phyloP scores from a whole-genome alignment of 495 filamentous ascomycete species.

The Xylaria sp. region DNA sequence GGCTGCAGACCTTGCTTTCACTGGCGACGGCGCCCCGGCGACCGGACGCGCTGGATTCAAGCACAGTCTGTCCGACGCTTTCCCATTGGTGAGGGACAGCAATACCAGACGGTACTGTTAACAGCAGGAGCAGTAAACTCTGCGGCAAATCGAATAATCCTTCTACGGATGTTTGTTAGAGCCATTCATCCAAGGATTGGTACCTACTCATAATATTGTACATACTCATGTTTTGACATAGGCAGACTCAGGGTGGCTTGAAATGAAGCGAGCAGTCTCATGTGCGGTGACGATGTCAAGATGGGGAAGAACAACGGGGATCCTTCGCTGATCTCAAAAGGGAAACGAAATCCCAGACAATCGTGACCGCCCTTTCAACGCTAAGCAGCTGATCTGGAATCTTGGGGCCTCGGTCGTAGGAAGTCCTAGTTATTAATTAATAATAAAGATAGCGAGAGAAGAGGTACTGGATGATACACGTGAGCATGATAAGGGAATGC shows the following conservation, averaged over 20 bases:
- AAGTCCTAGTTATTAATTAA: slow-evolving; percentile 12
- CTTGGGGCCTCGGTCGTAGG: neutral
- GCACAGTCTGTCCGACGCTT: slow-evolving; percentile 30
- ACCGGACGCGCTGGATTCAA: slow-evolving; percentile 31
- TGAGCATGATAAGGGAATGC: slow-evolving; percentile 15
- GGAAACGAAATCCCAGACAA: neutral
- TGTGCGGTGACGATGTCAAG: neutral
- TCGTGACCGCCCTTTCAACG: neutral
- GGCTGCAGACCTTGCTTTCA: slow-evolving; percentile 76
- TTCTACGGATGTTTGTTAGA: slow-evolving; percentile 12
- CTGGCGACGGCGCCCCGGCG: slow-evolving; percentile 77
- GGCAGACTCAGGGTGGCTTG: neutral
- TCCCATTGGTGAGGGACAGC: slow-evolving; percentile 31
- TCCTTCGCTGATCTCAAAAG: neutral
- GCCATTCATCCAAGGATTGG: neutral
- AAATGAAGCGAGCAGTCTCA: neutral
- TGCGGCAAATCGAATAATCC: slow-evolving; percentile 27
- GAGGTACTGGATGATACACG: neutral
- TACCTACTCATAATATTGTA: neutral
- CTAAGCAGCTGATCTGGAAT: neutral
- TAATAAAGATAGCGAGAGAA: neutral
- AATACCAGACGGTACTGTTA: slow-evolving; percentile 24
- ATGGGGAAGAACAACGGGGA: neutral
- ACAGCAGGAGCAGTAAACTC: slow-evolving; percentile 32
- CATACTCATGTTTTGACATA: slow-evolving; percentile 9